Conservation (phyloP, 2,329 filamentous ascomycete genomes). For the Cordyceps tenuipes region DNA sequence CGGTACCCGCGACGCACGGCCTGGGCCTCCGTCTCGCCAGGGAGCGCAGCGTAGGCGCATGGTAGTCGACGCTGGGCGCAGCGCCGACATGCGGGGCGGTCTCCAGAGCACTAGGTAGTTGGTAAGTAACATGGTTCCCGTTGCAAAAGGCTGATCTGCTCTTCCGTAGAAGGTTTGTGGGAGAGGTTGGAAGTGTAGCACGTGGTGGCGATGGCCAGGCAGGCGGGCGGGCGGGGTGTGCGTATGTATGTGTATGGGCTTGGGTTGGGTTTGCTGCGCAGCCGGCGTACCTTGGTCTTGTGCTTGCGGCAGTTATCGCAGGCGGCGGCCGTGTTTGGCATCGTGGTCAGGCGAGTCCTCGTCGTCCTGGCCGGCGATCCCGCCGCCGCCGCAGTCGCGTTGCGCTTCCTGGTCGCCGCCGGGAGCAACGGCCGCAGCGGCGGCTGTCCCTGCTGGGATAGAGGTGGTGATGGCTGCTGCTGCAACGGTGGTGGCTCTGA, state of each 20-base stretch:
- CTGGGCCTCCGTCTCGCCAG: conserved; percentile 17
- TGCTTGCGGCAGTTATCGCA: conserved; percentile 16
- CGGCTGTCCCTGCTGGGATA: neutral
- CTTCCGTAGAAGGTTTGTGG: neutral
- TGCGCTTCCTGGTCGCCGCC: neutral
- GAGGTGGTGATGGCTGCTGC: neutral
- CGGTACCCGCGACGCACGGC: conserved; percentile 13
- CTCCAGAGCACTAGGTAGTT: conserved; percentile 19
- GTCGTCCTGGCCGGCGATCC: neutral
- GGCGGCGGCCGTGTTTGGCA: conserved; percentile 6
- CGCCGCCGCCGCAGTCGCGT: neutral
- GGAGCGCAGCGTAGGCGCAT: conserved; percentile 17
- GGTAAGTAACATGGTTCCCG: neutral
- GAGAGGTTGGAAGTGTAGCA: too few species aligned
- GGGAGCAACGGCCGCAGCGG: neutral
- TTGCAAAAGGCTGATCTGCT: neutral
- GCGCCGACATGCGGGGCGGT: conserved; percentile 18
- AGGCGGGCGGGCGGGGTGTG: too few species aligned
- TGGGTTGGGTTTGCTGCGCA: neutral
- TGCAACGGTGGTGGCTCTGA: neutral
- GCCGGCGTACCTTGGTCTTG: conserved; percentile 17
- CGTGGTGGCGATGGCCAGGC: too few species aligned
- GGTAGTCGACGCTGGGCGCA: conserved; percentile 12
- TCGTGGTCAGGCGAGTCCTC: neutral
- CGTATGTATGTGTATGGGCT: too few species aligned